Base-by-base conservation (phyloP, 257 asterid genomes). In the Knoxia roxburghii region DNA sequence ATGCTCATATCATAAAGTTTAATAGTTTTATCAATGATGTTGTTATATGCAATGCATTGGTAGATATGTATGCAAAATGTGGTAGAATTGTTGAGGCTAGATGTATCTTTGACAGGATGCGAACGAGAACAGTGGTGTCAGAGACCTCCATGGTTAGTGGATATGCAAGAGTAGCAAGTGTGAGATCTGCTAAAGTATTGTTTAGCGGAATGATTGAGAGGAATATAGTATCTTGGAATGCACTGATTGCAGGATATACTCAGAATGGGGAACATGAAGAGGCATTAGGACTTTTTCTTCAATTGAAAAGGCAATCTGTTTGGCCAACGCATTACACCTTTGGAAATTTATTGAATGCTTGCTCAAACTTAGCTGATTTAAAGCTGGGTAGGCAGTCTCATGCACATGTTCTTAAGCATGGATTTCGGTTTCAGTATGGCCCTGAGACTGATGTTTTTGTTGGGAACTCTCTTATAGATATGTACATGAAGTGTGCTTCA, bases 11-110 rank as follows among this genome's bases (percentile, higher is more conserved):
- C 20, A 27, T 67, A 29, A 67, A 67, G 40, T 33, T 39, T 35
- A 29, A 53, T 41, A 39, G 24, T 7, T 67, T 53, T 55, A 67
- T 17, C 10, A n/a, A 67, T 33, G 71, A 67, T 51, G 53, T 67
- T 23, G 37, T 67, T 55, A 67, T 67, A 53, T 53, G 71, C 71
- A 51, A 67, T 37, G 71, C 62, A 15, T 39, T 67, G 63, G 71
- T 67, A 23, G 71, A 67, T 53, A 67, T 67, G 71, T 67, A 67
- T 67, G 71, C 71, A 55, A 67, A 67, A 67, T 67, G 63, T 67
- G 64, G 64, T 50, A 53, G 61, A 55, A 67, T 67, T 55, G 23
- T 27, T 53, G 71, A 53, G 64, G 70, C 70, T 14, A 67, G 71
- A 26, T 53, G 71, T 39, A 67, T 67, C 15, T 67, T 67, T 39